These are phyloP conservation scores for Brachypodium distachyon DNA, from an alignment of 202 grass and related monocot species.

Conservation along the genomic window DNA sequence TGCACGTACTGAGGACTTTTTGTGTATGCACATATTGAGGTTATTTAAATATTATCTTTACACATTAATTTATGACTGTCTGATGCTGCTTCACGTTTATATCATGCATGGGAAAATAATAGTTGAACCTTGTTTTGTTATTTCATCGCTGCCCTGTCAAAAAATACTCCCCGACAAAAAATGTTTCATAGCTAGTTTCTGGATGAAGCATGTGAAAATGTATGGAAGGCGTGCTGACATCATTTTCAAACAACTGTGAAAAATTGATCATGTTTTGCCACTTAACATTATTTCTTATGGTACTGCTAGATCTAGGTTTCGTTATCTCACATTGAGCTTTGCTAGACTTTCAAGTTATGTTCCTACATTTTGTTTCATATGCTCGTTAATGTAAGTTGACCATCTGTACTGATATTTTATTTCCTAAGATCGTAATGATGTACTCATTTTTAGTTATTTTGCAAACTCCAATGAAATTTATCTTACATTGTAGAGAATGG, in stretches of 20 bases:
- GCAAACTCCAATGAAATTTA: slow-evolving; percentile 13
- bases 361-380: background rate
- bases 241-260: background rate
- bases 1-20: background rate
- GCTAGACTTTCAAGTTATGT: background rate
- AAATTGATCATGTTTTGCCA: background rate
- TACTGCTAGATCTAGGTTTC: background rate
- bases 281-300: background rate
- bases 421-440: background rate
- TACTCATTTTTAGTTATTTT: background rate
- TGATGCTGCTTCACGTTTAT: background rate
- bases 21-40: background rate
- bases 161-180: too few relatives aligned
- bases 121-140: background rate
- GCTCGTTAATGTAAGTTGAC: background rate
- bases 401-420: background rate
- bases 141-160: too few relatives aligned
- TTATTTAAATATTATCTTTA: background rate
- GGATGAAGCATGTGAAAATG: background rate
- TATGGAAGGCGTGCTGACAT: background rate
- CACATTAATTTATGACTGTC: background rate
- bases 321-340: background rate
- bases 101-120: background rate
- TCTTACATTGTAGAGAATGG: slow-evolving; percentile 57
- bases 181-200: background rate